phyloP scores from a whole-genome alignment of 2,329 filamentous ascomycete species.

The Byssochlamys sp. region DNA sequence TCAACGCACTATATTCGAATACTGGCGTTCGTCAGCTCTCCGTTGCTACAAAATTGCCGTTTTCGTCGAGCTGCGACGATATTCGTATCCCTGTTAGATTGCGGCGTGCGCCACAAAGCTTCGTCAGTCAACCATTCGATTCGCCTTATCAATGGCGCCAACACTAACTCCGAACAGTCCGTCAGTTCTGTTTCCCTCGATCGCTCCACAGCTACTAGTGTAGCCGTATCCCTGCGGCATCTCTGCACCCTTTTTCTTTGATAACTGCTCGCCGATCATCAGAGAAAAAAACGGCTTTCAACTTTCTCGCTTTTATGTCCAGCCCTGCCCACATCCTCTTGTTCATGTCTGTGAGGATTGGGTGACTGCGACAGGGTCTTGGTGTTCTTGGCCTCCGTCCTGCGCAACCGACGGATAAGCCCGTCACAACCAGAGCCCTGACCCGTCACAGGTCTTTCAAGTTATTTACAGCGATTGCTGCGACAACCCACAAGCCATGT shows the following conservation, averaged over 20 bases:
- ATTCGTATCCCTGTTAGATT: background rate
- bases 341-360: background rate
- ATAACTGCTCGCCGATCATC: background rate
- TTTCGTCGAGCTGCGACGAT: background rate
- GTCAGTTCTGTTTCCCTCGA: background rate
- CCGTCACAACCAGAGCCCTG: constrained; percentile 3
- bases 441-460: background rate
- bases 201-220: background rate
- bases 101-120: background rate
- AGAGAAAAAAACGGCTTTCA: background rate
- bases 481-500: constrained; percentile 44
- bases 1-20: background rate
- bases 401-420: constrained; percentile 4
- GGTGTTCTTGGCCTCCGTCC: background rate
- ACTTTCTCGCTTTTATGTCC: background rate
- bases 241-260: background rate
- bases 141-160: background rate
- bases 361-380: background rate
- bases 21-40: background rate
- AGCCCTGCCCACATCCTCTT: background rate
- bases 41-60: background rate
- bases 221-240: background rate
- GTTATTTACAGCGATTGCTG: background rate
- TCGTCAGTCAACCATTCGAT: background rate
- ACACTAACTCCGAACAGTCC: background rate